Evolutionary conservation across 176 grass and related monocot species (phyloP), one percentile per base, ranked within the genome.

Genomic region (Pontederia crassipes): DNA sequence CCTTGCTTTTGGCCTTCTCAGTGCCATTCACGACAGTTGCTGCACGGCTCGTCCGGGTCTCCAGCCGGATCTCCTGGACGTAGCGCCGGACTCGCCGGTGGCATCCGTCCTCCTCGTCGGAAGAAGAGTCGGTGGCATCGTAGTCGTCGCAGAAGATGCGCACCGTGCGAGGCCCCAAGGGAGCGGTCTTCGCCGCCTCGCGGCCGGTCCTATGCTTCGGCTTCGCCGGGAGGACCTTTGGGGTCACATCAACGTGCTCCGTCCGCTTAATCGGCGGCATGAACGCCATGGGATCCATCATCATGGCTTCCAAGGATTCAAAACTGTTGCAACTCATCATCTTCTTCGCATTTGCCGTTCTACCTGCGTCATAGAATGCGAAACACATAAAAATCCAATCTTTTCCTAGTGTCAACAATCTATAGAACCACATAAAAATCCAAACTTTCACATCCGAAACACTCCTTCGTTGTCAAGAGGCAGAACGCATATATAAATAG

Each of bases 101-200:
- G 14, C 11, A 12, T 0, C 32, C 58, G 1, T 79, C 85, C 3
- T 54, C 80, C 45, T 98, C 94, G 18, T 89, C 94, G 0, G 82
- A 52, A 0, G 94, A 93, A 0, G 94, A 99, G 16, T 99, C 94
- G 0, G 94, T 99, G 7, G 88, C 94, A 64, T 99, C 94, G 69
- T 77, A 67, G 79, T 99, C 94, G 11, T 99, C 88, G 49, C 74
- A 85, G 61, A 93, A 89, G 0, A 93, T 78, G 2, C 88, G n/a
- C 26, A 99, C 77, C 45, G 65, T 93, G 54, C 59, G 46, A 1
- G 57, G 75, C 5, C 52, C 76, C 0, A 24, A 45, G 14, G 48
- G 46, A 0, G 3, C 10, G 13, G 10, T 26, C 1, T 24, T 24
- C 9, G 0, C 71, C 13, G n/a, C 4, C 2, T n/a, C 46, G 17